Conservation (phyloP, 78 protist genomes). For the Trichosphaerium sp. region DNA sequence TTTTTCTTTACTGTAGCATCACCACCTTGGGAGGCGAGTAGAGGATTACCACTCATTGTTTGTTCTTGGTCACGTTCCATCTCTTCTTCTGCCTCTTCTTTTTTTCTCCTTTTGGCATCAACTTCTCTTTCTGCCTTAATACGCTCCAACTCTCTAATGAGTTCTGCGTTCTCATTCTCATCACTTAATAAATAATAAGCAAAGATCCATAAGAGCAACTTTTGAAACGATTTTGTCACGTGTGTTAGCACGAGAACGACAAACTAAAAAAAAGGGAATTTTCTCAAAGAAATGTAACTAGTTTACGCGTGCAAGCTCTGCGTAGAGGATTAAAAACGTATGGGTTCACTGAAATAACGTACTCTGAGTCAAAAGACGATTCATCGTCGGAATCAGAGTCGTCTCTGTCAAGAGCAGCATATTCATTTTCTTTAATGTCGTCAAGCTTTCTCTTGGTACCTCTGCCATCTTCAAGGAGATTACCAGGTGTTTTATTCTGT, state of each 20-base stretch:
- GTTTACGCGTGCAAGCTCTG: too few relatives aligned
- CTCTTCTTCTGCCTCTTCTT: background rate
- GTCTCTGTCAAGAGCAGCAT: too few relatives aligned
- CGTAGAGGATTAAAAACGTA: too few relatives aligned
- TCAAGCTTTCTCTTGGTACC: background rate
- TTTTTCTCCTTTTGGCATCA: slow-evolving; percentile 21
- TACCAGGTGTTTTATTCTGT: background rate
- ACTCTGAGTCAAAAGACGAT: too few relatives aligned
- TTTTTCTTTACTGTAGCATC: background rate
- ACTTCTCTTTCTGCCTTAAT: slow-evolving; percentile 54
- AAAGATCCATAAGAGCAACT: too few relatives aligned
- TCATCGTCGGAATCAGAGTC: background rate
- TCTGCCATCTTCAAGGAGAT: background rate
- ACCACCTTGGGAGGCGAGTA: slow-evolving; percentile 4
- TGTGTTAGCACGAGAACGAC: too few relatives aligned
- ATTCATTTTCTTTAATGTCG: too few relatives aligned
- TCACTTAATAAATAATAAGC: too few relatives aligned
- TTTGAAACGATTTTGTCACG: too few relatives aligned
- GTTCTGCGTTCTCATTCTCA: slow-evolving; percentile 48
- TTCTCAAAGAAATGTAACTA: too few relatives aligned
- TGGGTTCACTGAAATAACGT: too few relatives aligned
- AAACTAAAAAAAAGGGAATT: too few relatives aligned
- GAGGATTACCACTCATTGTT: slow-evolving; percentile 47
- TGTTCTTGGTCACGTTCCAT: slow-evolving; percentile 1
- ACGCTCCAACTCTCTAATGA: slow-evolving; percentile 40